Base-by-base conservation (phyloP, 352 stramenopile species). In the Globisporangium cylindrosporum region DNA sequence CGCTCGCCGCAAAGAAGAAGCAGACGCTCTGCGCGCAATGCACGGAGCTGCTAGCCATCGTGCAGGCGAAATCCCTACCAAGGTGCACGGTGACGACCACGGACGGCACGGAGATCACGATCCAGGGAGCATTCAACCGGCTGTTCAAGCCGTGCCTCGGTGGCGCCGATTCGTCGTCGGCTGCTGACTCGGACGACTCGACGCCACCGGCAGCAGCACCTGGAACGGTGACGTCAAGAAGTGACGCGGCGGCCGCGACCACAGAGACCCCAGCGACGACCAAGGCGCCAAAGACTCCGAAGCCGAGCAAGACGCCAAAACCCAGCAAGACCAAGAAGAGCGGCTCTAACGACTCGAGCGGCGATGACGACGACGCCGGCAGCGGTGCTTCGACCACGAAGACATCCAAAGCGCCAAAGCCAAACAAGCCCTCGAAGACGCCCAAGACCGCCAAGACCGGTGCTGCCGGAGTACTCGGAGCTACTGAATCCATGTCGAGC, bases 231-330 rank as follows among this genome's bases (percentile, higher is more conserved):
- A 41, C 7, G 36, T 29, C 56, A 18, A 32, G 14, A 18, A 14
- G 10, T 4, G 29, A 20, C 3, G 57, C 34, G 57, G 27, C 29
- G 56, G 18, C 32, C 10, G 18, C 57, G 57, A 46, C 57, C 32
- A 49, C 38, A 0, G 34, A 41, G 57, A 49, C 57, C 2, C 29
- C 57, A 29, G 25, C 57, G 27, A 24, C 57, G 20, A 62, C 29
- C 57, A 62, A 62, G 38, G 32, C 29, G 10, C 56, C 56, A 38
- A 61, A 61, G 29, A 61, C 56, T 18, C 29, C 57, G 20, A 62
- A 62, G 57, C 15, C 57, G 20, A 25, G 18, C 5, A 62, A 62
- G 57, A 62, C 57, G 3, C 25, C 54, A 3, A 36, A 41, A 7
- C 24, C 54, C 24, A 60, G 25, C 54, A 60, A 60, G 15, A 29